Evolutionary conservation across 192 early-diverging fungal genomes (phyloP).

Genomic region (Umbelopsis sp.): DNA sequence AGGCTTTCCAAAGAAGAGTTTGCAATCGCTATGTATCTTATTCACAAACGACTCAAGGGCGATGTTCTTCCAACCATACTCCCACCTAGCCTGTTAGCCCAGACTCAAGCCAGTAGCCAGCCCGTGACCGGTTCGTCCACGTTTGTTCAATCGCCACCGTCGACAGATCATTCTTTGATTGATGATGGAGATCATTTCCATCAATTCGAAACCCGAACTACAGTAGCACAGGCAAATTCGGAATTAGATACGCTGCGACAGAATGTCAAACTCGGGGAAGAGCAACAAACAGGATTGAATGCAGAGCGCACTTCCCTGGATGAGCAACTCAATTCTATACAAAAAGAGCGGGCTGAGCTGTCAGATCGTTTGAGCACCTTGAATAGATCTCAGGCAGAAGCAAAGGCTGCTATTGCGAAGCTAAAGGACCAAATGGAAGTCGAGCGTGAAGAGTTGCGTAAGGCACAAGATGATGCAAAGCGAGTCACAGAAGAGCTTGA

Average conservation of each 20-base stretch:
- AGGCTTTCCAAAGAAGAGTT: constrained; percentile 66
- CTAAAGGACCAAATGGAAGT: background rate
- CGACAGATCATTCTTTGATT: background rate
- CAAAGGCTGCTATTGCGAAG: background rate
- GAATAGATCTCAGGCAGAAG: background rate
- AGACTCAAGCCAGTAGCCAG: background rate
- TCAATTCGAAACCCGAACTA: background rate
- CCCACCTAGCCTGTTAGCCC: constrained; percentile 48
- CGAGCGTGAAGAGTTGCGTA: background rate
- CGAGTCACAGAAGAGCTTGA: background rate
- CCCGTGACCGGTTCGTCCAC: background rate
- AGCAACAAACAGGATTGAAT: background rate
- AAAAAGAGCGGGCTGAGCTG: background rate
- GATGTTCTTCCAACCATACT: constrained; percentile 50
- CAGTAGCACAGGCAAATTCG: background rate
- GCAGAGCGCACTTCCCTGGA: background rate
- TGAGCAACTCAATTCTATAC: background rate
- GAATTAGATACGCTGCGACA: background rate
- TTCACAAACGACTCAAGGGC: constrained; percentile 54
- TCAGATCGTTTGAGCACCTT: background rate
- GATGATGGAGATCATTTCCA: background rate
- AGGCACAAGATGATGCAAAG: background rate
- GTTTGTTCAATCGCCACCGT: background rate
- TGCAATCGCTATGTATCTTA: constrained; percentile 75
- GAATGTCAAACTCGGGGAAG: background rate